A percentile compares a stretch with the other conserved stretches of the same genome.
Evolutionary conservation across 2,329 filamentous ascomycete genomes (phyloP).

Genomic region (Exophiala xenobiotica): DNA sequence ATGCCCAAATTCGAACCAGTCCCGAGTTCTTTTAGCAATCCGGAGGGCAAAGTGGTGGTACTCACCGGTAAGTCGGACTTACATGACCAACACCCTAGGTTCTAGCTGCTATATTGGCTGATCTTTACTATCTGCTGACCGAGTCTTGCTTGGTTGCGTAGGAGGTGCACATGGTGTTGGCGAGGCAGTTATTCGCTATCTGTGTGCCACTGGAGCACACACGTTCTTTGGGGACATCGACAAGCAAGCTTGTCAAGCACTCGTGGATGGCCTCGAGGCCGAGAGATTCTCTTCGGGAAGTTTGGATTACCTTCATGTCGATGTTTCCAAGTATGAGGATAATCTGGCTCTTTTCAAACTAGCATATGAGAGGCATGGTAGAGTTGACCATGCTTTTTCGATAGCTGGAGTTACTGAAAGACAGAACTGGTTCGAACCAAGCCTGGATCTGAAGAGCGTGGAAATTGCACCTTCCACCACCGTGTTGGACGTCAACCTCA

Average conservation of each 20-base stretch:
- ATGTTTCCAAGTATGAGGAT: conserved; percentile 48
- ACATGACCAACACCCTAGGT: too few relatives aligned
- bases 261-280: conserved; percentile 3
- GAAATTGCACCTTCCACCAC: conserved; percentile 25
- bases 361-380: conserved; percentile 43
- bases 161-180: conserved; percentile 45
- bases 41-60: not conserved
- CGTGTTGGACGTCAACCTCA: conserved; percentile 49
- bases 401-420: conserved; percentile 48
- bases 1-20: conserved; percentile 2
- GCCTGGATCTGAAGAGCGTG: conserved; percentile 45
- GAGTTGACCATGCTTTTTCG: conserved; percentile 49
- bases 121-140: not conserved
- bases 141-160: not conserved
- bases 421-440: conserved; percentile 46
- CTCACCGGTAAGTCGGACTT: conserved; percentile 3
- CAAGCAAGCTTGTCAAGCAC: conserved; percentile 26
- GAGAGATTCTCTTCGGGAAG: not conserved
- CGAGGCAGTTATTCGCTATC: conserved; percentile 40
- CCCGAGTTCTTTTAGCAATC: not conserved
- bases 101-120: too few relatives aligned
- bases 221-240: conserved; percentile 47
- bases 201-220: conserved; percentile 40
- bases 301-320: conserved; percentile 37
- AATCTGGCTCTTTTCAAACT: conserved; percentile 48